A percentile compares a stretch with the other conserved stretches of the same genome.
These are phyloP conservation scores for Zygnema circumcarinatum DNA, from an alignment of 139 green algal species.

Conservation along the genomic window DNA sequence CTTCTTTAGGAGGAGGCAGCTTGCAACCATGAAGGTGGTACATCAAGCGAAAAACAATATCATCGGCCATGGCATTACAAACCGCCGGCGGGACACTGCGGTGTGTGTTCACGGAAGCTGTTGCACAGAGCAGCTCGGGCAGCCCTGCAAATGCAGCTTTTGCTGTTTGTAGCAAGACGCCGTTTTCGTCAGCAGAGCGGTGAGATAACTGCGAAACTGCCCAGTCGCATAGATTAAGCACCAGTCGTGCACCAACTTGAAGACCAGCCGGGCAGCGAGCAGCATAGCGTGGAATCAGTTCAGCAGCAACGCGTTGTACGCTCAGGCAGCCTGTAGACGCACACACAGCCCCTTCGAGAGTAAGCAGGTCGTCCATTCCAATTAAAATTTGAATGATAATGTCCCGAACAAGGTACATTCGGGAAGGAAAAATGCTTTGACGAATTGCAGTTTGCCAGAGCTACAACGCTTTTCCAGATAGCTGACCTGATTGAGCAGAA, in stretches of 20 bases:
- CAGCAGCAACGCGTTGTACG: conserved; percentile 24
- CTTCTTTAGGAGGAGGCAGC: neutral
- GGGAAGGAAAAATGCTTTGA: no score
- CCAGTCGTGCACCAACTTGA: neutral
- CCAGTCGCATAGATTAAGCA: conserved; percentile 45
- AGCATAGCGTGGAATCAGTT: conserved; percentile 43
- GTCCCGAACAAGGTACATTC: no score
- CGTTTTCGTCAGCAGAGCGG: neutral
- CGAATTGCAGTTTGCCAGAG: no score
- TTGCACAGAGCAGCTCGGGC: neutral
- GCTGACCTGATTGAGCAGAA: no score
- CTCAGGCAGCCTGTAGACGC: conserved; percentile 33
- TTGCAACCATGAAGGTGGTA: neutral
- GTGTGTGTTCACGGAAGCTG: neutral
- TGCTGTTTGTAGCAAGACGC: neutral
- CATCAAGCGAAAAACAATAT: conserved; percentile 14
- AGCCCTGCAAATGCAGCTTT: conserved; percentile 22
- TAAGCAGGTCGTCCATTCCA: no score
- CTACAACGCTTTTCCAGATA: no score
- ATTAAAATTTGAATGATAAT: no score
- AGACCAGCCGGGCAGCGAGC: conserved; percentile 17
- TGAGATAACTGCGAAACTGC: neutral
- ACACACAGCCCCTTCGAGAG: no score
- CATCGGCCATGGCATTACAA: neutral
- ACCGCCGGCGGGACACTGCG: conserved; percentile 1